A percentile compares a stretch with the other conserved stretches of the same genome.
Conservation (phyloP, 2,329 filamentous ascomycete genomes). For the Pseudogymnoascus sp. region DNA sequence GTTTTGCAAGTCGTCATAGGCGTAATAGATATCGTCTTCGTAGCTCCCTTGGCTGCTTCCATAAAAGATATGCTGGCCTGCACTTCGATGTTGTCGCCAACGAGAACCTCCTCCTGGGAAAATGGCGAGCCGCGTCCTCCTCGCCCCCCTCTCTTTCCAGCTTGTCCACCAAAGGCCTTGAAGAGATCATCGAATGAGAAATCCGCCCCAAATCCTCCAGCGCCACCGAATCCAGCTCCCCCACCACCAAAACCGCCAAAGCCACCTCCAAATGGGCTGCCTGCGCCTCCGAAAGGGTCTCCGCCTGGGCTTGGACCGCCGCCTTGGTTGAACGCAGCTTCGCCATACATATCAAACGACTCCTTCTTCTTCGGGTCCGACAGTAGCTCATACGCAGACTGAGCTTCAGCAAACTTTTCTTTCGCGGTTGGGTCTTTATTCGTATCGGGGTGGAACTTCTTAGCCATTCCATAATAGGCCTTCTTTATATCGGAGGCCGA, state of each 20-base stretch:
- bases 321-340: slow-evolving; percentile 77
- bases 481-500: slow-evolving; percentile 89
- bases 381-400: slow-evolving; percentile 87
- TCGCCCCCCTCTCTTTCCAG: slow-evolving; percentile 36
- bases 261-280: slow-evolving; percentile 55
- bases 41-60: slow-evolving; percentile 88
- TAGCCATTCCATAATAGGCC: slow-evolving; percentile 93
- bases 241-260: slow-evolving; percentile 49
- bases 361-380: slow-evolving; percentile 91
- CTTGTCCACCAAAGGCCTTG: slow-evolving; percentile 65
- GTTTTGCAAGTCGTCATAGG: slow-evolving; percentile 76
- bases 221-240: slow-evolving; percentile 41
- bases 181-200: slow-evolving; percentile 98
- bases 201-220: slow-evolving; percentile 67
- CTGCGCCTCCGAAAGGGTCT: slow-evolving; percentile 56
- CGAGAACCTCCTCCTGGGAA: slow-evolving; percentile 67
- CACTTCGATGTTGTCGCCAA: slow-evolving; percentile 95
- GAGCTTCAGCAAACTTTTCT: slow-evolving; percentile 88
- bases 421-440: slow-evolving; percentile 94
- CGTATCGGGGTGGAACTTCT: slow-evolving; percentile 96
- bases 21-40: slow-evolving; percentile 80
- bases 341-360: slow-evolving; percentile 84
- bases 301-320: slow-evolving; percentile 52
- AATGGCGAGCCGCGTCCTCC: slow-evolving; percentile 60
- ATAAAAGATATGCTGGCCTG: slow-evolving; percentile 90